These are phyloP conservation scores for Leptographium lundbergii DNA, from an alignment of 2,329 filamentous ascomycete genomes.

Conservation along the genomic window DNA sequence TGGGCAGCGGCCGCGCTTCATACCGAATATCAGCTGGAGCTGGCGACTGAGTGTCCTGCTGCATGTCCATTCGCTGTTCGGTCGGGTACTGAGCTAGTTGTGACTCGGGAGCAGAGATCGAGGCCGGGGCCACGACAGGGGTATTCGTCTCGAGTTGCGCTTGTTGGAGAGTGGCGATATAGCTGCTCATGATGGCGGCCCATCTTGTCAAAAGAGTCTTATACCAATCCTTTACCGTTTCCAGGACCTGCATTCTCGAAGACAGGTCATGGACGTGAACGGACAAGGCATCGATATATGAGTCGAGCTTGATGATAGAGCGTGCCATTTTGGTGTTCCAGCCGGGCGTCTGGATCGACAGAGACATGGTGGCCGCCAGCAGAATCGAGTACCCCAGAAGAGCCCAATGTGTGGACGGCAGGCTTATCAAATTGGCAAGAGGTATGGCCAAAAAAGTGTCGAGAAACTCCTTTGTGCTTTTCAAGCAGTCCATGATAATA, in stretches of 20 bases:
- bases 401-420: background rate
- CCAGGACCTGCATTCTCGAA: background rate
- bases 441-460: background rate
- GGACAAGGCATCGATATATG: slow-evolving; percentile 2
- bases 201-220: background rate
- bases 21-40: background rate
- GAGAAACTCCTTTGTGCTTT: background rate
- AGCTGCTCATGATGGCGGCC: background rate
- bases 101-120: background rate
- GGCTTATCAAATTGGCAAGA: background rate
- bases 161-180: background rate
- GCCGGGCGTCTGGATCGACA: background rate
- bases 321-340: slow-evolving; percentile 2
- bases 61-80: background rate
- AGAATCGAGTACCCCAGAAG: slow-evolving; percentile 1
- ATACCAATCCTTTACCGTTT: background rate
- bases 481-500: background rate
- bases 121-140: too few relatives aligned
- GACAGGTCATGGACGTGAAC: background rate
- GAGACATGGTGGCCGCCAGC: background rate
- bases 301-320: slow-evolving; percentile 2
- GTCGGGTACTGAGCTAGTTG: background rate
- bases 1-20: background rate
- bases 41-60: background rate
- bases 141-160: background rate